Evolutionary conservation across 2,329 filamentous ascomycete species (phyloP).

Genomic region (Fusarium veterinarium): DNA sequence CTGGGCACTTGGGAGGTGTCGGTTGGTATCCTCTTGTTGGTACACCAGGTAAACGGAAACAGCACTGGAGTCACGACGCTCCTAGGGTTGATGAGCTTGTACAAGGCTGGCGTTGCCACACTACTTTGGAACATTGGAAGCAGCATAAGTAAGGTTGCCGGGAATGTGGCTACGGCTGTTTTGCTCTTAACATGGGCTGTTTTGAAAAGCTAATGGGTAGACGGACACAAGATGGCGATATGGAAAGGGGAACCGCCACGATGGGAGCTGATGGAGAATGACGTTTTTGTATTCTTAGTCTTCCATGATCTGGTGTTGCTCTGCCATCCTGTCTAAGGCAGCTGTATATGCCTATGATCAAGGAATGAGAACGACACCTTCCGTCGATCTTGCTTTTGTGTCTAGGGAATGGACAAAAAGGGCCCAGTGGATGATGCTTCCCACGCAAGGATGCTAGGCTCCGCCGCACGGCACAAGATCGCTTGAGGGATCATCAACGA

Average conservation of each 20-base stretch:
- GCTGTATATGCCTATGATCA: too few species aligned
- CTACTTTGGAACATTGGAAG: background rate
- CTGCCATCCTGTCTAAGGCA: rapidly evolving
- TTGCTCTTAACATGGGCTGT: background rate
- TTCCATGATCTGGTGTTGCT: background rate
- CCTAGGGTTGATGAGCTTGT: background rate
- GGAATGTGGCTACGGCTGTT: background rate
- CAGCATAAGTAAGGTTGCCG: background rate
- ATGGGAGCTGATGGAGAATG: background rate
- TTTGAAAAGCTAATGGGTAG: background rate
- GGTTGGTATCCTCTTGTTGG: background rate
- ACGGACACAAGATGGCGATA: too few species aligned
- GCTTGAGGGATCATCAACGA: too few species aligned
- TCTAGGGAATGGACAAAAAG: rapidly evolving
- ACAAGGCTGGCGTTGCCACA: background rate
- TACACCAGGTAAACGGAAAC: background rate
- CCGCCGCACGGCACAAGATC: too few species aligned
- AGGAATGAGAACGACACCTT: too few species aligned
- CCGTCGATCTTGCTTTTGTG: background rate
- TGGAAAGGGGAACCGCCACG: background rate
- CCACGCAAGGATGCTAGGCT: background rate
- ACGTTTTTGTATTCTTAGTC: background rate
- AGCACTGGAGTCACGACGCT: background rate
- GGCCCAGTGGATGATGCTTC: background rate
- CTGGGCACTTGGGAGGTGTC: slow-evolving; percentile 9